phyloP scores from a whole-genome alignment of 2,329 filamentous ascomycete genomes.

The Westerdykella aurantiaca region DNA sequence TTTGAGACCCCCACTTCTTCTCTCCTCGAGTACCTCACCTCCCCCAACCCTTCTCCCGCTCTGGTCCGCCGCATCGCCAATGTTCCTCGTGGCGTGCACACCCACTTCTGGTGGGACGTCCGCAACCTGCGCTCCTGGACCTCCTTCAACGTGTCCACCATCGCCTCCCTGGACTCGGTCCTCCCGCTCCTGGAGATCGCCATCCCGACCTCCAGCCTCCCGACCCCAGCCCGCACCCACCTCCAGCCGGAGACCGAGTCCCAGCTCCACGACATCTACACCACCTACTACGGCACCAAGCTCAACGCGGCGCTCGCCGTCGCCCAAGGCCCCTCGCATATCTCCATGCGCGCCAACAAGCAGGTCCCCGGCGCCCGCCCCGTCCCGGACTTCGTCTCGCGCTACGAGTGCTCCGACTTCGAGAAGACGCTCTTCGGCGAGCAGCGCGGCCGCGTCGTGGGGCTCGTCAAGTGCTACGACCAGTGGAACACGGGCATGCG shows the following conservation, averaged over 20 bases:
- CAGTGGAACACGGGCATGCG: constrained; percentile 96
- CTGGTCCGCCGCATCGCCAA: constrained; percentile 75
- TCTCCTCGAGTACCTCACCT: constrained; percentile 70
- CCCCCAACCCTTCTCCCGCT: constrained; percentile 73
- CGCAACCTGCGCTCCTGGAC: constrained; percentile 81
- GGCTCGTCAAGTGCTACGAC: constrained; percentile 86
- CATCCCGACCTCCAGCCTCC: constrained; percentile 58
- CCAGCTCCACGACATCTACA: constrained; percentile 69
- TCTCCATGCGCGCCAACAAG: constrained; percentile 42
- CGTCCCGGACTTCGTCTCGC: constrained; percentile 63
- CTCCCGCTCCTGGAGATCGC: constrained; percentile 60
- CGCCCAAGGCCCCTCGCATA: constrained; percentile 62
- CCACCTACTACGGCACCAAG: constrained; percentile 74
- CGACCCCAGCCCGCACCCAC: constrained; percentile 50
- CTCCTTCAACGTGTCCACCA: constrained; percentile 66
- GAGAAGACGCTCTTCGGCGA: constrained; percentile 46
- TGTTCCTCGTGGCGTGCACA: constrained; percentile 61
- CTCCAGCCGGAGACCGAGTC: constrained; percentile 73
- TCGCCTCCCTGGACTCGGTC: constrained; percentile 68
- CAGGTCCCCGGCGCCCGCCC: constrained; percentile 41
- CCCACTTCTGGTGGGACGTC: constrained; percentile 95
- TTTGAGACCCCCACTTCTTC: constrained; percentile 54
- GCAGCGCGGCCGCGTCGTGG: constrained; percentile 59
- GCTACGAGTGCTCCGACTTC: constrained; percentile 48
- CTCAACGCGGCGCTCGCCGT: constrained; percentile 78